Percentiles rank a stretch among this genome's conserved stretches.
Conservation (phyloP, 768 basidiomycete genomes). For the Mycena haematopus region DNA sequence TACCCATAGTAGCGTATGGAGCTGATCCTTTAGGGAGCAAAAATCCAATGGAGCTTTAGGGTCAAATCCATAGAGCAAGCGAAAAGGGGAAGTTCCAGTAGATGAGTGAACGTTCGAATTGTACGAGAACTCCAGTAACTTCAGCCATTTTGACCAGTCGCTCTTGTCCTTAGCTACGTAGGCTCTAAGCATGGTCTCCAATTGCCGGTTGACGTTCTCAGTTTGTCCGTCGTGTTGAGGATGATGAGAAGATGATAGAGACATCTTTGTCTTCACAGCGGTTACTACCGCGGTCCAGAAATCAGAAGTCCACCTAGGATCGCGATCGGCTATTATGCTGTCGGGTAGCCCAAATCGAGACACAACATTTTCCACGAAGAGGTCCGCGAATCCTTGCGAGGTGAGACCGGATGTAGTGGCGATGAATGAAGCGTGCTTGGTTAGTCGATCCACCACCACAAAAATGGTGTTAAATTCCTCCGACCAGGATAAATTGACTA, state of each 20-base stretch:
- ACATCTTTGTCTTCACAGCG: neutral
- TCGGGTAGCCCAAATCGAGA: neutral
- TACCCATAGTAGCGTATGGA: neutral
- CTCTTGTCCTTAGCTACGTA: neutral
- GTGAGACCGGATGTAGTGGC: neutral
- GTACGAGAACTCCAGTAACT: neutral
- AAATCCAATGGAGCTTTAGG: conserved; percentile 10
- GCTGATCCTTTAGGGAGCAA: neutral
- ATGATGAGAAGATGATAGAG: too few species aligned
- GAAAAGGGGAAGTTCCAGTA: conserved; percentile 26
- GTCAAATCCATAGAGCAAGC: conserved; percentile 30
- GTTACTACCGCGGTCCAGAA: neutral
- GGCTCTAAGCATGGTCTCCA: neutral
- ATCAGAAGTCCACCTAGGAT: neutral
- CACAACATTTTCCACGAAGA: too few species aligned
- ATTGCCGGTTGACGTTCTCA: too few species aligned
- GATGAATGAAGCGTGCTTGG: neutral
- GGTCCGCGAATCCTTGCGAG: neutral
- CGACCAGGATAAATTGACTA: neutral
- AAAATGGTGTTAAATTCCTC: neutral
- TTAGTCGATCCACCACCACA: neutral
- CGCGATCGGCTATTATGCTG: conserved; percentile 1
- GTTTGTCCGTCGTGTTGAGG: too few species aligned
- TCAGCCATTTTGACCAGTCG: neutral
- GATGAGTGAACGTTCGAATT: conserved; percentile 15